phyloP scores from a whole-genome alignment of 352 stramenopile species.

The Phytopythium sindhum region DNA sequence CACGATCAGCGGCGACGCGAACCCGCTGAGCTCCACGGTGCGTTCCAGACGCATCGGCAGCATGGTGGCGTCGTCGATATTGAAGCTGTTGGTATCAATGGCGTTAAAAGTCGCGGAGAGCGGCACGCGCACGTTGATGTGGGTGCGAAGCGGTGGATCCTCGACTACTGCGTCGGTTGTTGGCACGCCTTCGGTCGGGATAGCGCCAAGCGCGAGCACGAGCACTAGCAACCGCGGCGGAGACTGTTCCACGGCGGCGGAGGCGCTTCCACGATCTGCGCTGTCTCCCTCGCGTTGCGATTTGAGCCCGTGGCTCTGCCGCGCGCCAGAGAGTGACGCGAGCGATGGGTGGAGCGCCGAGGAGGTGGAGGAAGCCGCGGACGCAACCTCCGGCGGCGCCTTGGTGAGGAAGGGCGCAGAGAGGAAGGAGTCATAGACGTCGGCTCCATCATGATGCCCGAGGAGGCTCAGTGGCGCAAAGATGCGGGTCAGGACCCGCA shows the following conservation, averaged over 20 bases:
- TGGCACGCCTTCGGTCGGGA: neutral
- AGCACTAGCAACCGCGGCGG: slow-evolving; percentile 3
- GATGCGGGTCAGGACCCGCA: neutral
- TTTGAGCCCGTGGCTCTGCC: slow-evolving; percentile 5
- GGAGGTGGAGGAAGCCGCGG: neutral
- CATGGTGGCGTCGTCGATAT: slow-evolving; percentile 1
- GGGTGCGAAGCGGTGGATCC: slow-evolving; percentile 1
- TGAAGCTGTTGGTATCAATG: neutral
- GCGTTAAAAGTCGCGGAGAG: neutral
- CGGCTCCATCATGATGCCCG: neutral
- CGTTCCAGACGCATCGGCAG: slow-evolving; percentile 12
- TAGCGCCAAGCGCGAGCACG: neutral
- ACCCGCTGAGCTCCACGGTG: slow-evolving; percentile 17
- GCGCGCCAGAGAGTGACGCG: slow-evolving; percentile 3
- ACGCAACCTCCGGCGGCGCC: neutral
- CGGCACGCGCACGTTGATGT: slow-evolving; percentile 3
- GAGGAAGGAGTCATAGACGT: neutral
- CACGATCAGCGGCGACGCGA: slow-evolving; percentile 44
- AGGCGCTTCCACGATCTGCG: neutral
- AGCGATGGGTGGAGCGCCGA: neutral
- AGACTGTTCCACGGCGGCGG: neutral
- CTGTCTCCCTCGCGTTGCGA: neutral
- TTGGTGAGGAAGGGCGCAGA: neutral
- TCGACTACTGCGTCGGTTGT: neutral
- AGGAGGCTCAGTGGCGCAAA: neutral